Evolutionary conservation across 768 basidiomycete genomes (phyloP), one percentile per base, ranked within the genome.

Genomic region (Tubosaeta sp.): DNA sequence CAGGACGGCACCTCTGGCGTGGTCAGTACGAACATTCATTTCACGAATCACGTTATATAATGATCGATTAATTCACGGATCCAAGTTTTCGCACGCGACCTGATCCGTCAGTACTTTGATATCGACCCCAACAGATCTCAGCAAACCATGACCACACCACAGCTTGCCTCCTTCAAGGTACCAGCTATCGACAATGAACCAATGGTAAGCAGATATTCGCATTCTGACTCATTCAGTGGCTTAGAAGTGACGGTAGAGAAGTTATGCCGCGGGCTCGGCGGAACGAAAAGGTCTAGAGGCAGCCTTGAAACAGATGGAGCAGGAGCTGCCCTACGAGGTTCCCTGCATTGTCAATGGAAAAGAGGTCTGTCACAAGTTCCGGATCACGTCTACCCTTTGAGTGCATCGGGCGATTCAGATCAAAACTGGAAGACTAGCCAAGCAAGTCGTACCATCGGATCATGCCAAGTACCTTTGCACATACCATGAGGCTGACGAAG

Each of bases 331-430:
- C 3, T 93, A 93, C 68, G 88, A 97, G 63, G 89, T 99, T 2
- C 97, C 95, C 8, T 91, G 90, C 64, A 77, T 98, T 57, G 81
- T 98, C 57, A 90, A 97, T 60, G 97, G 97, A 49, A 84, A 88
- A 71, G 78, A 81, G 59, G 92, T 91, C 55, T 53, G 84, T 70
- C 25, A 22, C 35, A 50, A 7, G 13, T 16, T 33, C 52, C 9
- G 13, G 43, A 49, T 33, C 45, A 32, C 42, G 27, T 47, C 45
- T 32, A 48, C 14, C 27, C 39, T 29, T 34, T 53, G 29, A 64
- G 37, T 29, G 22, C 17, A 39, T 27, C 37, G 5, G 34, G 16
- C 59, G 46, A 44, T 51, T 38, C 41, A 92, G 91, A 75, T 95
- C 69, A 88, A 78, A 69, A 91, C 93, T 5, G 90, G 88, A 56